phyloP scores from a whole-genome alignment of 2,329 filamentous ascomycete genomes.

The Seiridium unicorne region DNA sequence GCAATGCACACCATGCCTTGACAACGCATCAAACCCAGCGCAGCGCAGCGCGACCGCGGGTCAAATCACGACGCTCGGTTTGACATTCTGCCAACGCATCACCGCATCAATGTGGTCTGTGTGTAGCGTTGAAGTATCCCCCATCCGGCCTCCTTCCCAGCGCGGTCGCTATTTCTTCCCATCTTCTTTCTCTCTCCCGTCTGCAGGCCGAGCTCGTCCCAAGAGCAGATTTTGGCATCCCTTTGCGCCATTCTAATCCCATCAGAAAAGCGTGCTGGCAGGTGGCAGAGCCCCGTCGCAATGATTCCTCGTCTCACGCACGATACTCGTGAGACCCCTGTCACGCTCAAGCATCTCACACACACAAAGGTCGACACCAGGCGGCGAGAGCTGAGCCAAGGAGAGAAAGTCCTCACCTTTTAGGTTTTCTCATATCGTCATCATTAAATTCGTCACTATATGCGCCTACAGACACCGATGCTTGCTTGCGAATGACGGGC shows the following conservation, averaged over 20 bases:
- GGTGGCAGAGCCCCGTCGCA: no score
- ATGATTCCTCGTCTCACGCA: no score
- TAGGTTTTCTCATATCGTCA: conserved; percentile 27
- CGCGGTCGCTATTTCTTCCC: conserved; percentile 18
- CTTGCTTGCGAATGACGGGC: conserved; percentile 19
- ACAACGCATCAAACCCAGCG: conserved; percentile 16
- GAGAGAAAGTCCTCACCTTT: not conserved
- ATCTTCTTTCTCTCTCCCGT: conserved; percentile 12
- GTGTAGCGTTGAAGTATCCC: conserved; percentile 26
- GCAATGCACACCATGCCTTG: not conserved
- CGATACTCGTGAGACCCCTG: not conserved
- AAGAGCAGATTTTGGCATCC: no score
- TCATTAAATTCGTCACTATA: conserved; percentile 25
- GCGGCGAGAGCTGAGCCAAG: not conserved
- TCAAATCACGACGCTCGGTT: conserved; percentile 18
- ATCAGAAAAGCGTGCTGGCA: no score
- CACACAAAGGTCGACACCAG: not conserved
- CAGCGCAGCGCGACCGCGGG: conserved; percentile 18
- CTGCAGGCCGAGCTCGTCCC: not conserved
- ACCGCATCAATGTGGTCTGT: conserved; percentile 33
- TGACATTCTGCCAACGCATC: conserved; percentile 32
- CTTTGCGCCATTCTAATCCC: no score
- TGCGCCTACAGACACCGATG: conserved; percentile 30
- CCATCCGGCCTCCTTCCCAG: conserved; percentile 13
- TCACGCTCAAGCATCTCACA: conserved; percentile 1